phyloP scores from a whole-genome alignment of 495 filamentous ascomycete species.

The Aspergillus sclerotioniger region DNA sequence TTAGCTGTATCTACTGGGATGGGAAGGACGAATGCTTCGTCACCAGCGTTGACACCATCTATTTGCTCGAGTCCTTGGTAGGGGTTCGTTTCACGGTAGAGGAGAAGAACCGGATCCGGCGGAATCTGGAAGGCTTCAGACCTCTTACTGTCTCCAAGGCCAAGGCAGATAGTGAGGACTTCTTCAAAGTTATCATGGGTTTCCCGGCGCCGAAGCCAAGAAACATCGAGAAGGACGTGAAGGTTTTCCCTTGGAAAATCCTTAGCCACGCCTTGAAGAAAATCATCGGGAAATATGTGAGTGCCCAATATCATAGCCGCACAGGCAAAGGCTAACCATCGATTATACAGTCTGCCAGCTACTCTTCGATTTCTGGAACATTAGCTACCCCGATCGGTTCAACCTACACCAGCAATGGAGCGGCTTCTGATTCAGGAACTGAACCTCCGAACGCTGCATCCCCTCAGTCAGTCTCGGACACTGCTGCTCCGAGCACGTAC shows the following conservation, averaged over 20 bases:
- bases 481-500: conserved; percentile 34
- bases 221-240: conserved; percentile 98
- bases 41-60: conserved; percentile 95
- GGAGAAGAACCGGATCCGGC: conserved; percentile 95
- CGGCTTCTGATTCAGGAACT: conserved; percentile 42
- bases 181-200: conserved; percentile 99
- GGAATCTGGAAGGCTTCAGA: conserved; percentile 89
- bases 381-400: conserved; percentile 38
- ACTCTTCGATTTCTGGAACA: conserved; percentile 49
- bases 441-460: conserved; percentile 41
- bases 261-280: conserved; percentile 83
- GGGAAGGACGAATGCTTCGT: conserved; percentile 86
- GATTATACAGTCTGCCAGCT: conserved; percentile 48
- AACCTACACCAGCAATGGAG: conserved; percentile 37
- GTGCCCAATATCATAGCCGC: conserved; percentile 26
- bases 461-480: conserved; percentile 45
- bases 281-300: conserved; percentile 96
- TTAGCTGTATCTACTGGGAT: conserved; percentile 92
- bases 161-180: conserved; percentile 87
- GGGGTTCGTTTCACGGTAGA: conserved; percentile 83
- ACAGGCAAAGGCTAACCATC: neutral
- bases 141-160: conserved; percentile 89
- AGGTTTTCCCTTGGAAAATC: conserved; percentile 94
- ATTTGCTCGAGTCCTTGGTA: conserved; percentile 83
- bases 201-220: conserved; percentile 91